Conservation (phyloP, 176 grass and related monocot species). For the Canna indica region DNA sequence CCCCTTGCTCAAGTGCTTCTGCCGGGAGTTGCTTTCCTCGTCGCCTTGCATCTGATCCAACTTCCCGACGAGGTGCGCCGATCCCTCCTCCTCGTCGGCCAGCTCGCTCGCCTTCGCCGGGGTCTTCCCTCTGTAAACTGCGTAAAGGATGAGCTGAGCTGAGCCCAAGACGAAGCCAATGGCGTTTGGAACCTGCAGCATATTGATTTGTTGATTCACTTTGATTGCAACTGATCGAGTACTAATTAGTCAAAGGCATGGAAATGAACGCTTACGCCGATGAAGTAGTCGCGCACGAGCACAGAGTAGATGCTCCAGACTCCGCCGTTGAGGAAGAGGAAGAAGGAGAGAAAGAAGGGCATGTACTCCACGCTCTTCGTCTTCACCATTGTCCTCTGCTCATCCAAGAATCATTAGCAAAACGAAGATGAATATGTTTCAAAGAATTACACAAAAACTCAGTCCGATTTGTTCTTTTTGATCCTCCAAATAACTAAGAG, state of each 20-base stretch:
- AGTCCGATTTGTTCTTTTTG: no score
- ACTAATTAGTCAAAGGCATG: no score
- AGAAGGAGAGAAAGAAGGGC: constrained; percentile 71
- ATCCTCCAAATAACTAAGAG: no score
- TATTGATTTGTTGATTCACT: not conserved
- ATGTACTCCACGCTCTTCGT: constrained; percentile 60
- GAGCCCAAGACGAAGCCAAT: constrained; percentile 59
- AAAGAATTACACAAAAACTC: no score
- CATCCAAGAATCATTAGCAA: not conserved
- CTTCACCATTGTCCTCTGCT: constrained; percentile 49
- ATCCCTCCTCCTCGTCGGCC: constrained; percentile 47
- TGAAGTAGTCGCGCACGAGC: constrained; percentile 47
- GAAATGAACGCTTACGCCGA: constrained; percentile 44
- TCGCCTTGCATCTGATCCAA: constrained; percentile 43
- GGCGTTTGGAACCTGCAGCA: constrained; percentile 54
- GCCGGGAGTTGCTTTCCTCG: not conserved
- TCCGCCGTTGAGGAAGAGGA: constrained; percentile 66
- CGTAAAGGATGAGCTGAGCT: constrained; percentile 49
- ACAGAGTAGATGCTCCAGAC: constrained; percentile 46
- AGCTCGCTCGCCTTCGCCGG: not conserved
- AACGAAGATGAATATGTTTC: not conserved
- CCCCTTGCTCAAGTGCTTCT: constrained; percentile 41
- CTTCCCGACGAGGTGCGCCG: constrained; percentile 30
- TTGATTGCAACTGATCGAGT: not conserved
- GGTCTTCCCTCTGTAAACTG: constrained; percentile 26